Evolutionary conservation across 2,329 filamentous ascomycete species (phyloP).

Genomic region (Byssothecium circinans): DNA sequence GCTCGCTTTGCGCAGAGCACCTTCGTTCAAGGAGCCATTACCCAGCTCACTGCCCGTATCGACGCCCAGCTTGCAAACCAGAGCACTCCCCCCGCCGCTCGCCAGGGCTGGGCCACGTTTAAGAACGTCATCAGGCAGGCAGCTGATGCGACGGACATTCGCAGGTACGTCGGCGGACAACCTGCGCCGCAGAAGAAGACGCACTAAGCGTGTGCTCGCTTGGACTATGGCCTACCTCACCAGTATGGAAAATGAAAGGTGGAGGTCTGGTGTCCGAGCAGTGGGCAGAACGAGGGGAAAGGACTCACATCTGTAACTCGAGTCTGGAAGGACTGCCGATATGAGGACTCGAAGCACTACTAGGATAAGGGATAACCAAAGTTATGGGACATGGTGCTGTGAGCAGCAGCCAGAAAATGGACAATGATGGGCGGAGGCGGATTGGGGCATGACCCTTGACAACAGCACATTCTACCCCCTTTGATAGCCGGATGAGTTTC

Average conservation of each 20-base stretch:
- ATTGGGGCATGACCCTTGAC: too few relatives aligned
- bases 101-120: constrained; percentile 77
- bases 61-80: constrained; percentile 84
- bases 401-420: too few relatives aligned
- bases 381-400: too few relatives aligned
- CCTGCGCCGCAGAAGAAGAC: constrained; percentile 64
- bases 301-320: background rate
- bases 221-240: constrained; percentile 18
- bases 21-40: constrained; percentile 85
- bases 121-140: constrained; percentile 75
- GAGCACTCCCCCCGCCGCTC: constrained; percentile 77
- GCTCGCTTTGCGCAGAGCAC: constrained; percentile 86
- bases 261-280: constrained; percentile 5
- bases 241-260: constrained; percentile 9
- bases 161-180: constrained; percentile 66
- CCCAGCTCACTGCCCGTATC: constrained; percentile 70
- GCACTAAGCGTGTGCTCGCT: constrained; percentile 38
- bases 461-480: too few relatives aligned
- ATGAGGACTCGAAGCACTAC: background rate
- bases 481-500: too few relatives aligned
- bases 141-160: constrained; percentile 76
- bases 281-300: background rate
- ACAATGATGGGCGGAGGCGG: background rate
- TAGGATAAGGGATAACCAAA: too few relatives aligned
- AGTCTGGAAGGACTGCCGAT: background rate